These are phyloP conservation scores for Naganishia liquefaciens DNA, from an alignment of 1,284 basidiomycete species.

Conservation along the genomic window DNA sequence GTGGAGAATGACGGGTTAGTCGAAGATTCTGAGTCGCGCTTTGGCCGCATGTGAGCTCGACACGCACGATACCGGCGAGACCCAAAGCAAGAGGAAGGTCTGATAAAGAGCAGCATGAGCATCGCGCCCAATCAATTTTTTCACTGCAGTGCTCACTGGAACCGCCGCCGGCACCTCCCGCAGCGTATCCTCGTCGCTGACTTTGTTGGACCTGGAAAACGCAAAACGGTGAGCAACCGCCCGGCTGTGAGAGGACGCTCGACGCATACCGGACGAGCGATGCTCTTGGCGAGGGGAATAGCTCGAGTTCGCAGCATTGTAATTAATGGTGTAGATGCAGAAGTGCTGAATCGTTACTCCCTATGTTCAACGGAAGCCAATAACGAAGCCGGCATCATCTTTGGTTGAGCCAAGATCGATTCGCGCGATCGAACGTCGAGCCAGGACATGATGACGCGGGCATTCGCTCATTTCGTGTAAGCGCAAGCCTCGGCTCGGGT, in stretches of 20 bases:
- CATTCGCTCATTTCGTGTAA: not conserved
- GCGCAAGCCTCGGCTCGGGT: not conserved
- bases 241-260: not conserved
- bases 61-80: conserved; percentile 43
- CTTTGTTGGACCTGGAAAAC: conserved; percentile 20
- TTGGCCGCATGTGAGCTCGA: not conserved
- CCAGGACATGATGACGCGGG: not conserved
- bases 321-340: not conserved
- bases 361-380: not conserved
- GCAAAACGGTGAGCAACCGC: not conserved
- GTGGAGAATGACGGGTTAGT: not conserved
- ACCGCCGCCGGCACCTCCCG: conserved; percentile 34
- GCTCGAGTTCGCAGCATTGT: conserved; percentile 33
- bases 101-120: conserved; percentile 26
- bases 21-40: not conserved
- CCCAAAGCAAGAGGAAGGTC: conserved; percentile 44
- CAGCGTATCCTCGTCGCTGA: conserved; percentile 32
- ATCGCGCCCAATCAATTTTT: not conserved
- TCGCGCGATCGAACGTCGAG: conserved; percentile 10
- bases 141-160: conserved; percentile 30
- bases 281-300: conserved; percentile 27
- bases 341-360: not conserved
- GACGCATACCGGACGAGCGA: conserved; percentile 28
- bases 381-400: not conserved
- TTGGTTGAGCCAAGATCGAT: not conserved